Conservation (phyloP, 176 grass and related monocot genomes). For the Triticum turgidum region DNA sequence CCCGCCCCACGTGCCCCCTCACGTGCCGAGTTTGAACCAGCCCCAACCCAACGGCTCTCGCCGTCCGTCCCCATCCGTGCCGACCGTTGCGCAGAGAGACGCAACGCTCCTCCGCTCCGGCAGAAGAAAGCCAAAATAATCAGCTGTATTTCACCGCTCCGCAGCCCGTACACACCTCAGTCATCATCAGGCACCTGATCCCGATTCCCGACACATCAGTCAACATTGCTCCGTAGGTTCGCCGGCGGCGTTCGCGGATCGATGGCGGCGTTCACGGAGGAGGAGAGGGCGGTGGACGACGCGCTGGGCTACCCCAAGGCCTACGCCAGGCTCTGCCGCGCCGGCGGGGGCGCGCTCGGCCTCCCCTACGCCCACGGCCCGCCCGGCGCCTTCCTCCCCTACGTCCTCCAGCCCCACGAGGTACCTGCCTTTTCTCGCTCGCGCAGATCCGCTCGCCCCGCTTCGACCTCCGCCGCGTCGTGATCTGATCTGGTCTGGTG, state of each 20-base stretch:
- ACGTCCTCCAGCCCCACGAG: constrained; percentile 85
- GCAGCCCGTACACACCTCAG: background rate
- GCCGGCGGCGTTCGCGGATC: background rate
- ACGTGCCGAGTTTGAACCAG: constrained; percentile 44
- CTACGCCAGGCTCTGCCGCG: constrained; percentile 76
- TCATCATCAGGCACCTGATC: background rate
- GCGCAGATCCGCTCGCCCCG: background rate
- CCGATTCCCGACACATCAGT: background rate
- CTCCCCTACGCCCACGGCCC: constrained; percentile 68
- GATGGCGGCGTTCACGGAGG: constrained; percentile 62
- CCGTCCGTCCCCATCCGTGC: background rate
- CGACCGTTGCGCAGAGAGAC: constrained; percentile 46
- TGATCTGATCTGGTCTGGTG: background rate
- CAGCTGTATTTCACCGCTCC: background rate
- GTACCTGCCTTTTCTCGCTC: background rate
- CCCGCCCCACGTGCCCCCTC: background rate
- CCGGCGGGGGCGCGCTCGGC: background rate
- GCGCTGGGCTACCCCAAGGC: constrained; percentile 77
- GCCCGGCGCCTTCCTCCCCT: constrained; percentile 77
- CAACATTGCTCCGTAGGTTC: background rate
- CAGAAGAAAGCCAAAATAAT: background rate
- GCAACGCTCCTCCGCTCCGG: constrained; percentile 18
- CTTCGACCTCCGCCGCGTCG: too few species aligned
- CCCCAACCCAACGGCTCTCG: constrained; percentile 47
- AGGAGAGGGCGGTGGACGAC: constrained; percentile 78